phyloP scores from a whole-genome alignment of 257 asterid genomes.

The Marsdenia floribunda region DNA sequence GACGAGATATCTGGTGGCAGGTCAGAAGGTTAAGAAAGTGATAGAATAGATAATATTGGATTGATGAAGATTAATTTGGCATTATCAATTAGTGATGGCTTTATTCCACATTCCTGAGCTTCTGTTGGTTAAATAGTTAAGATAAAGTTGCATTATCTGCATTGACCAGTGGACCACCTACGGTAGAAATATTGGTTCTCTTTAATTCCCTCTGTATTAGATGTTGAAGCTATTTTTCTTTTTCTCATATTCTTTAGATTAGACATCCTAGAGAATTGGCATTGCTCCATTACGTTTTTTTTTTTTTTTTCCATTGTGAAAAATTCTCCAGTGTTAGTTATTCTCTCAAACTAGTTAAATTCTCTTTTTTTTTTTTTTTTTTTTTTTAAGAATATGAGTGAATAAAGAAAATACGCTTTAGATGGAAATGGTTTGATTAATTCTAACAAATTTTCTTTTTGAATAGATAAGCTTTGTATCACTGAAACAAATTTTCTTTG shows the following conservation, averaged over 20 bases:
- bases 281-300: too few species aligned
- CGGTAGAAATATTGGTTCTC: background rate
- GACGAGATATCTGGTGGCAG: constrained; percentile 99
- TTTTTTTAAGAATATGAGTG: too few species aligned
- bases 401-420: too few species aligned
- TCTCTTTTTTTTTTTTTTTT: too few species aligned
- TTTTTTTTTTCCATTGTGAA: too few species aligned
- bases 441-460: too few species aligned
- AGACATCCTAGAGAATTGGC: background rate
- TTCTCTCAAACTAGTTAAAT: too few species aligned
- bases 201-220: background rate
- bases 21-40: constrained; percentile 24
- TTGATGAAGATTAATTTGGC: constrained; percentile 2
- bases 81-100: background rate
- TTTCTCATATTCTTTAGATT: background rate
- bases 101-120: background rate
- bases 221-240: background rate
- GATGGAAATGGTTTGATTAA: too few species aligned
- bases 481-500: too few species aligned
- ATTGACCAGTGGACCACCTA: background rate
- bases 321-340: too few species aligned
- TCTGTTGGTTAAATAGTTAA: background rate
- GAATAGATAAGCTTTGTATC: too few species aligned
- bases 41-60: background rate
- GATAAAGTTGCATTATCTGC: background rate